Conservation (phyloP, 805 yeast genomes). For the Kodamaea nitidulidarum region DNA sequence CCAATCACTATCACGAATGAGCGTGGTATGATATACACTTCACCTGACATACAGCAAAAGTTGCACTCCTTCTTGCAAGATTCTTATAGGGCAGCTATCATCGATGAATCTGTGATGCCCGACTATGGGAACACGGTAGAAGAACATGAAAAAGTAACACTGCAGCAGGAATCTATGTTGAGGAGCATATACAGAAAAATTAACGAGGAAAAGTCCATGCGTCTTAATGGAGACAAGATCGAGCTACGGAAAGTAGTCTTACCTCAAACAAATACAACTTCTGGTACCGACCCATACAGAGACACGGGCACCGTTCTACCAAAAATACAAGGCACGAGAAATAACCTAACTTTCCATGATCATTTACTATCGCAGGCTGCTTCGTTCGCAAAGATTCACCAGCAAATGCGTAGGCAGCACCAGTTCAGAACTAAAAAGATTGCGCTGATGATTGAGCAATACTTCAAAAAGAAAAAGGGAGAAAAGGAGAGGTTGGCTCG, state of each 20-base stretch:
- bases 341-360: slow-evolving; percentile 58
- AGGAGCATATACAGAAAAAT: slow-evolving; percentile 42
- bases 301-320: slow-evolving; percentile 40
- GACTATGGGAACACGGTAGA: slow-evolving; percentile 38
- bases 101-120: slow-evolving; percentile 31
- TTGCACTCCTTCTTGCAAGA: slow-evolving; percentile 24
- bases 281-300: slow-evolving; percentile 44
- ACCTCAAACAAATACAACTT: slow-evolving; percentile 39
- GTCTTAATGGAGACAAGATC: slow-evolving; percentile 45
- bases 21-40: slow-evolving; percentile 11
- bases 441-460: slow-evolving; percentile 78
- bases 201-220: slow-evolving; percentile 32
- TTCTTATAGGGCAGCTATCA: slow-evolving; percentile 31
- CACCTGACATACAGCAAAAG: slow-evolving; percentile 25
- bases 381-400: slow-evolving; percentile 63
- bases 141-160: slow-evolving; percentile 58
- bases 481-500: slow-evolving; percentile 79
- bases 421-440: slow-evolving; percentile 66
- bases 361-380: slow-evolving; percentile 74
- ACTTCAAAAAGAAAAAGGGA: slow-evolving; percentile 81
- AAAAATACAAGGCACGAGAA: slow-evolving; percentile 40
- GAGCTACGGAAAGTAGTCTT: slow-evolving; percentile 44
- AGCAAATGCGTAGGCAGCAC: slow-evolving; percentile 60
- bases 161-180: slow-evolving; percentile 49
- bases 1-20: slow-evolving; percentile 23